Evolutionary conservation across 257 asterid genomes (phyloP).

Genomic region (Apocynum venetum): DNA sequence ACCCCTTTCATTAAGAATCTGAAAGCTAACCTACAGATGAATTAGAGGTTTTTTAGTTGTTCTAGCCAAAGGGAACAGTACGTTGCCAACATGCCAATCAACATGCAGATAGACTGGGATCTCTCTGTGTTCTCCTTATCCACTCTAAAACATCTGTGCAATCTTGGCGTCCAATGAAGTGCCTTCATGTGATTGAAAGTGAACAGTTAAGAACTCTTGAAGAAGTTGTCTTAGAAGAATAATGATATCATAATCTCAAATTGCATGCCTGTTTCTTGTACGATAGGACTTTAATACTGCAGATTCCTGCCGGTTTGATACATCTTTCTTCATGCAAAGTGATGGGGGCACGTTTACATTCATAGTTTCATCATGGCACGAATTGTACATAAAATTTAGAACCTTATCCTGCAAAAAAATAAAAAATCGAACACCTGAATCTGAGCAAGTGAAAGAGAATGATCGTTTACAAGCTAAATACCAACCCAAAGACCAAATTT

Average conservation of each 20-base stretch:
- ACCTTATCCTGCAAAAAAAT: conserved; percentile 57
- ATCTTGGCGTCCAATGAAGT: conserved; percentile 56
- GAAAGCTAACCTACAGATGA: background rate
- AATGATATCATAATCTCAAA: background rate
- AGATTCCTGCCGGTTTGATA: conserved; percentile 41
- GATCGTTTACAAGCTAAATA: background rate
- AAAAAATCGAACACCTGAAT: conserved; percentile 2
- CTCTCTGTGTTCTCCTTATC: conserved; percentile 78
- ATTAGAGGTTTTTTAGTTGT: background rate
- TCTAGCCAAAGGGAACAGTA: background rate
- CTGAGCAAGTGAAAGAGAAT: background rate
- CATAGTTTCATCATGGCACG: conserved; percentile 49
- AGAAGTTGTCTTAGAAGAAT: background rate
- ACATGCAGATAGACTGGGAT: conserved; percentile 58
- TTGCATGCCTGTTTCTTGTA: conserved; percentile 61
- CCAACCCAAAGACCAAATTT: background rate
- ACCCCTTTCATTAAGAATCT: background rate
- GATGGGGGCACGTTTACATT: conserved; percentile 53
- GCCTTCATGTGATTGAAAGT: conserved; percentile 41
- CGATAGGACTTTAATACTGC: conserved; percentile 63
- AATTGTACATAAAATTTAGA: conserved; percentile 57
- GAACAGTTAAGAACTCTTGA: background rate
- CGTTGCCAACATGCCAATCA: background rate
- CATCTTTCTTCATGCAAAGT: conserved; percentile 70
- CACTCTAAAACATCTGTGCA: conserved; percentile 58